Evolutionary conservation across 1,284 basidiomycete species (phyloP).

Genomic region (Phellopilus nigrolimitatus): DNA sequence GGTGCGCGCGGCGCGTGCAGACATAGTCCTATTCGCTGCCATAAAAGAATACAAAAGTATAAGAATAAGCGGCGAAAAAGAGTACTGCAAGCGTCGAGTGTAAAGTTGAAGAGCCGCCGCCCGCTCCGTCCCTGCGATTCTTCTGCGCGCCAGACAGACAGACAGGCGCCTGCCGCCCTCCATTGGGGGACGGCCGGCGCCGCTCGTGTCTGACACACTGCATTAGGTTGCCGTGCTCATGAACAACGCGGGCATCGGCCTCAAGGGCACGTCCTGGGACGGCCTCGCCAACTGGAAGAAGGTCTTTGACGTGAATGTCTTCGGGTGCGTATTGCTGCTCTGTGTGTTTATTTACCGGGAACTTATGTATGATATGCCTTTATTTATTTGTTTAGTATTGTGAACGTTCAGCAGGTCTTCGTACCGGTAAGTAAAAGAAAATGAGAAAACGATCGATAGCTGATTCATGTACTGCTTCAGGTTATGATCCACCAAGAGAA

Average conservation of each 20-base stretch:
- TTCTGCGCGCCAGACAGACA: slow-evolving; percentile 7
- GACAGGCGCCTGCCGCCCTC: background rate
- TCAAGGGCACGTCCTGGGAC: slow-evolving; percentile 59
- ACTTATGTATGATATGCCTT: slow-evolving; percentile 7
- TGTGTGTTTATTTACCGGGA: background rate
- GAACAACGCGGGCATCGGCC: slow-evolving; percentile 78
- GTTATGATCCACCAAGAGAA: slow-evolving; percentile 84
- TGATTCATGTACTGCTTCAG: slow-evolving; percentile 26
- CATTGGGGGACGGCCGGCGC: background rate
- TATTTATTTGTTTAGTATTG: slow-evolving; percentile 52
- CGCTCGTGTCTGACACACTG: slow-evolving; percentile 15
- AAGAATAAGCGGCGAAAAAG: too few species aligned
- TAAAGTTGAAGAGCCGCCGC: slow-evolving; percentile 1
- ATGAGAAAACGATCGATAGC: background rate
- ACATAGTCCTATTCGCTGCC: too few species aligned
- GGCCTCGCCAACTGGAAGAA: slow-evolving; percentile 69
- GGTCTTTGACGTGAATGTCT: slow-evolving; percentile 75
- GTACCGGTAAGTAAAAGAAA: slow-evolving; percentile 53
- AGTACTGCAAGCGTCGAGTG: too few species aligned
- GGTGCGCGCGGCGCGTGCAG: slow-evolving; percentile 21
- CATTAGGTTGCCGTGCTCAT: slow-evolving; percentile 77
- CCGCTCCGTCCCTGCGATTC: background rate
- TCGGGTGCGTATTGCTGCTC: slow-evolving; percentile 53
- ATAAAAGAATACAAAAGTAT: too few species aligned
- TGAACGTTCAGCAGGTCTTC: slow-evolving; percentile 89